Conservation (phyloP, 371 early-diverging fungal species). For the Capillidium rhysosporum region DNA sequence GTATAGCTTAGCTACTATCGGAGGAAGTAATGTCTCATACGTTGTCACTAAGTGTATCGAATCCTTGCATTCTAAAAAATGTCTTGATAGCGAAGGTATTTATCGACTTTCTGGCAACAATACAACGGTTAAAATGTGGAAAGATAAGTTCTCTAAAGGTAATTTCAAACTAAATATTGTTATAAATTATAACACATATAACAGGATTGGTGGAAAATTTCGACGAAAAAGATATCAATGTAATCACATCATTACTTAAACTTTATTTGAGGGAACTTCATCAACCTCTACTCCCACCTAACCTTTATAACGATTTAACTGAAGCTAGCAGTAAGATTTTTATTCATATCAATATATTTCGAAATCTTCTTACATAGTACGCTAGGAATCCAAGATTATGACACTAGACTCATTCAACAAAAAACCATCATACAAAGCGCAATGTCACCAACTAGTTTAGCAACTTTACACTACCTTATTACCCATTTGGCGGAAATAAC, state of each 20-base stretch:
- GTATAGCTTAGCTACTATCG: not conserved
- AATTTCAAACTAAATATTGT: not conserved
- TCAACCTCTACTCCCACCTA: conserved; percentile 29
- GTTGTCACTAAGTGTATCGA: conserved; percentile 1
- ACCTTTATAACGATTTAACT: conserved; percentile 20
- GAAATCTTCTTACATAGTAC: conserved; percentile 7
- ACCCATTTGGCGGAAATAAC: conserved; percentile 21
- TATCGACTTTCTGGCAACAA: conserved; percentile 33
- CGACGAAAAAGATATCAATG: conserved; percentile 24
- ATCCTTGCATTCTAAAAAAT: not conserved
- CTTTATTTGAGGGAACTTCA: conserved; percentile 32
- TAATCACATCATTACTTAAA: conserved; percentile 24
- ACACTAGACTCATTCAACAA: not conserved
- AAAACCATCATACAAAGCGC: not conserved
- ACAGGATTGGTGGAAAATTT: conserved; percentile 4
- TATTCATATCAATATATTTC: conserved; percentile 11
- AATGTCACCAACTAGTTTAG: conserved; percentile 9
- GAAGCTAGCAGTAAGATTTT: not conserved
- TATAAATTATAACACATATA: not conserved
- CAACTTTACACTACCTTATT: conserved; percentile 22
- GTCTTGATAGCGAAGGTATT: conserved; percentile 16
- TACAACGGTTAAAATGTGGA: conserved; percentile 18
- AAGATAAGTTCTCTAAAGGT: conserved; percentile 13
- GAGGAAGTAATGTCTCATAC: not conserved
- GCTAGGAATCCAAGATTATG: conserved; percentile 3